Evolutionary conservation across 768 basidiomycete species (phyloP), one percentile per base, ranked within the genome.

Genomic region (Pholiota conissans): DNA sequence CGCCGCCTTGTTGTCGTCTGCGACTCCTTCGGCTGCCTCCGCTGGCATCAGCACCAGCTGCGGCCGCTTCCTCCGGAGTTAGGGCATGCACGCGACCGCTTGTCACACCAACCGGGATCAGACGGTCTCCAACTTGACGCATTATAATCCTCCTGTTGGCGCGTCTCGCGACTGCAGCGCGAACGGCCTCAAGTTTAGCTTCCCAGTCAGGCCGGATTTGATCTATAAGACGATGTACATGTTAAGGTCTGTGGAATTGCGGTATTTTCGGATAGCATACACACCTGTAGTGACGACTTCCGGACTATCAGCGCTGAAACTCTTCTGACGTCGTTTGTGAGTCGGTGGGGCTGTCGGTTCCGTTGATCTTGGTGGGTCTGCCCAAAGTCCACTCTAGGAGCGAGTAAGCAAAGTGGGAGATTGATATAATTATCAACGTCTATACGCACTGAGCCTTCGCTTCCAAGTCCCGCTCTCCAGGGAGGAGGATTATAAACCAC

Each of bases 141-240:
- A 99, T 98, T 55, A 99, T 90, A 70, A 98, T 96, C 45, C 97
- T 84, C 67, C 97, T 81, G 69, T 96, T 95, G 8, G 97, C 97
- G 26, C 95, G 88, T 58, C 97, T 84, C n/a, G 93, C 86, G 32
- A 94, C 95, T n/a, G 93, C 89, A 29, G 97, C 96, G 57, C 91
- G 89, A 42, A 98, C 93, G 34, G 94, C 88, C 47, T 93, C 94
- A 35, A 98, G 75, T 73, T 98, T 98, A 40, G 88, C 84, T 76
- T 98, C 95, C 97, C 97, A 98, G 71, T 98, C 96, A 1, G 97
- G 96, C 52, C 95, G 90, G 58, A 98, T 95, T 73, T 94, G 89
- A 76, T 99, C 97, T 96, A 62, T 52, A 18, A n/a, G 52, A 16
- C 22, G 24, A 24, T 24, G 20, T 42, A 10, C 22, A 37, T 37